phyloP scores from a whole-genome alignment of 331 rosid species.

The Stylosanthes scabra region DNA sequence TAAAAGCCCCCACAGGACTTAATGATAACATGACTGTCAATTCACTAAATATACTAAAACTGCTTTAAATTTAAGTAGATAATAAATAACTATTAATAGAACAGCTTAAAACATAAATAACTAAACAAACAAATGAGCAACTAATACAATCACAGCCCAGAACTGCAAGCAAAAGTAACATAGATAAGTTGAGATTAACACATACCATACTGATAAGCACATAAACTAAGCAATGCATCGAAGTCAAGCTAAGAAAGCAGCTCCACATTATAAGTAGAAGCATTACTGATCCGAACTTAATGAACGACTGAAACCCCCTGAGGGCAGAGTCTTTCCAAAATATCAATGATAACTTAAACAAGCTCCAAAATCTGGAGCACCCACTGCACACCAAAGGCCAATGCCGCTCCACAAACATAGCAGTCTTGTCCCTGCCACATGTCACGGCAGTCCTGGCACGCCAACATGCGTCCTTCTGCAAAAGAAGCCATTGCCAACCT shows the following conservation, averaged over 20 bases:
- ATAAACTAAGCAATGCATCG: conserved; percentile 84
- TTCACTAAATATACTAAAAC: conserved; percentile 29
- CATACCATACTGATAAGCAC: conserved; percentile 94
- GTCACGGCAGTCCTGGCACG: conserved; percentile 48
- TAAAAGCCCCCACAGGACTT: conserved; percentile 7
- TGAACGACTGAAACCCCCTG: conserved; percentile 78
- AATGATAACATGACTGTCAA: conserved; percentile 22
- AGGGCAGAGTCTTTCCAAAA: conserved; percentile 77
- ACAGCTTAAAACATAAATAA: not conserved
- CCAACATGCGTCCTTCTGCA: conserved; percentile 64
- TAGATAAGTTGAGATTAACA: conserved; percentile 15
- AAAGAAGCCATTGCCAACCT: conserved; percentile 85
- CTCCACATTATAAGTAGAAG: conserved; percentile 96
- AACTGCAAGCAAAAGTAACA: conserved; percentile 16
- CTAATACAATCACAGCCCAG: conserved; percentile 11
- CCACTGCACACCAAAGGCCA: conserved; percentile 89
- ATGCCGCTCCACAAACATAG: conserved; percentile 70
- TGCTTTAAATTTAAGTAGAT: not conserved
- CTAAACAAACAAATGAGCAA: not conserved
- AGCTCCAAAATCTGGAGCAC: conserved; percentile 62
- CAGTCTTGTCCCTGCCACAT: conserved; percentile 57
- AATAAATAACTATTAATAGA: conserved; percentile 18
- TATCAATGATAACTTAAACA: conserved; percentile 49
- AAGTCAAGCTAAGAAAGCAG: conserved; percentile 90
- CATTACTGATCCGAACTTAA: conserved; percentile 74